Evolutionary conservation across 768 basidiomycete species (phyloP), one percentile per base, ranked within the genome.

Genomic region (Pisolithus marmoratus): DNA sequence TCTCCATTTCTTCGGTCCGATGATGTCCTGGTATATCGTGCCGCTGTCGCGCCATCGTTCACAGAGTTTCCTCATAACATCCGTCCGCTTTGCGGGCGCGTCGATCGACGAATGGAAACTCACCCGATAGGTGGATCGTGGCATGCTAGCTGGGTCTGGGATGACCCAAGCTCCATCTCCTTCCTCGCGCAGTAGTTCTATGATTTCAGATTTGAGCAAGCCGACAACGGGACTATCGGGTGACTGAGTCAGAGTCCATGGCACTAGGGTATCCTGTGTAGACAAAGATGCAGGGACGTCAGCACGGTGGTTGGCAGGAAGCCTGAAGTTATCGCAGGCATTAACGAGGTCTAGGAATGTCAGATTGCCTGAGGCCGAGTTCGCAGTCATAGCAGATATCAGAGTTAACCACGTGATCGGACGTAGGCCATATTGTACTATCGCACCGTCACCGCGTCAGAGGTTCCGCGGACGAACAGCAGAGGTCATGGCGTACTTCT

Each of bases 1-100:
- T 42, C 94, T 74, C 94, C 95, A 97, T 51, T 93, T 87, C 56
- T 67, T 74, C 15, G 80, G 82, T 4, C 87, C 85, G 64, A 90
- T 86, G 27, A 83, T 74, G 48, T 83, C 78, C 17, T 76, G 60
- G 58, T 85, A 89, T 26, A 81, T 49, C 41, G 45, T 60, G 7
- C 76, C 81, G 5, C 65, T 71, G 60, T 87, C 84, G 40, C 87
- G 78, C 90, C 90, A 93, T 41, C 80, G 76, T 63, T 83, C 81
- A 64, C 85, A 88, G 17, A 91, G 66, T 56, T 78, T 81, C 54
- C 74, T 76, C 74, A 92, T 78, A 8, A 74, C 79, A 2, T 65
- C 71, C 7, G 82, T 84, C 40, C 90, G 80, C 58, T 79, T 80
- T 19, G 70, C 64, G 8, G 80, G 80, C 12, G 80, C 81, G 63